phyloP scores from a whole-genome alignment of 345 rosid genomes.

The Eutrema yunnanense region DNA sequence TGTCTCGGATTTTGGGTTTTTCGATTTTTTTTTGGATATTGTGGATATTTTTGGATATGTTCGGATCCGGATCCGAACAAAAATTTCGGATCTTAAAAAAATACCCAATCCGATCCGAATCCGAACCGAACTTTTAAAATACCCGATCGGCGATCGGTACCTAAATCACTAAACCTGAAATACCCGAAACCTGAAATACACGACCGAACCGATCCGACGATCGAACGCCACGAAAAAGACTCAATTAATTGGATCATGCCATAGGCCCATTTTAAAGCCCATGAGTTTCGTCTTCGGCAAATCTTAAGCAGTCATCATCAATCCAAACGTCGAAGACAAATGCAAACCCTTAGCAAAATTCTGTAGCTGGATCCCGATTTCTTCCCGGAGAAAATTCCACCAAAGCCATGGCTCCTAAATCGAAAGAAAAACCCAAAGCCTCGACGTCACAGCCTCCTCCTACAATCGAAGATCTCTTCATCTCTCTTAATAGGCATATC shows the following conservation, averaged over 20 bases:
- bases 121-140: no score
- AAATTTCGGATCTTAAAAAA: no score
- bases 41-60: no score
- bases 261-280: slow-evolving; percentile 13
- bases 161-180: no score
- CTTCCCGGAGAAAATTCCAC: not conserved
- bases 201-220: no score
- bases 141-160: no score
- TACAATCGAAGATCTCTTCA: slow-evolving; percentile 80
- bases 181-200: no score
- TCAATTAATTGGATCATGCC: not conserved
- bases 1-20: no score
- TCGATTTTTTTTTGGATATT: no score
- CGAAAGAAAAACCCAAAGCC: slow-evolving; percentile 52
- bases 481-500: slow-evolving; percentile 55
- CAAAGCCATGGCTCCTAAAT: slow-evolving; percentile 69
- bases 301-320: not conserved
- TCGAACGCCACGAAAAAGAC: not conserved
- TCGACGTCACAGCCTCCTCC: slow-evolving; percentile 54
- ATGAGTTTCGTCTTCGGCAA: not conserved
- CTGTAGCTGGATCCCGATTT: slow-evolving; percentile 4
- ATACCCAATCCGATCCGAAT: no score
- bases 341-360: slow-evolving; percentile 13
- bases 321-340: not conserved
- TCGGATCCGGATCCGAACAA: no score